A percentile compares a stretch with the other conserved stretches of the same genome.
phyloP scores from a whole-genome alignment of 768 basidiomycete species.

The Dacryopinax spathularia region DNA sequence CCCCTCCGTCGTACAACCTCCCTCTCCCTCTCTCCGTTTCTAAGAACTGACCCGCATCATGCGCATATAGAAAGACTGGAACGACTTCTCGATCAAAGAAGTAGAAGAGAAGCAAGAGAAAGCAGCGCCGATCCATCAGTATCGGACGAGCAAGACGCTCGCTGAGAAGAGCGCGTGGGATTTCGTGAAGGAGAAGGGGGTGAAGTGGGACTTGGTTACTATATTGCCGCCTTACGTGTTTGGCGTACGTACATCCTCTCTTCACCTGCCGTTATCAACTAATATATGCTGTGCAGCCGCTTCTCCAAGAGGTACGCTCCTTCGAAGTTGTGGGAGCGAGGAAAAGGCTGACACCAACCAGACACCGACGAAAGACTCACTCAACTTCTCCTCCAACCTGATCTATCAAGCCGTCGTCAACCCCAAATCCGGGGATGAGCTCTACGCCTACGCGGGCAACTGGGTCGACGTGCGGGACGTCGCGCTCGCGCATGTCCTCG shows the following conservation, averaged over 20 bases:
- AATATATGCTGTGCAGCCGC: neutral
- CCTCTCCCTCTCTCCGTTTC: constrained; percentile 22
- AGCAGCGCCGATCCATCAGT: constrained; percentile 31
- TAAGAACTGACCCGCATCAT: no score
- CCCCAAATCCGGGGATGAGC: neutral
- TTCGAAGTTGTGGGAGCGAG: neutral
- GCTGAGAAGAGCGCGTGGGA: constrained; percentile 51
- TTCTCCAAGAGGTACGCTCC: neutral
- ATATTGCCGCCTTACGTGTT: constrained; percentile 42
- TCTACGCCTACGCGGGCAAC: constrained; percentile 6
- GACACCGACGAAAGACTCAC: neutral
- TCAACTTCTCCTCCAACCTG: neutral
- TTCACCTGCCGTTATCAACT: neutral
- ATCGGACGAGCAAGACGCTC: constrained; percentile 48
- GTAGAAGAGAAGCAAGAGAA: constrained; percentile 37
- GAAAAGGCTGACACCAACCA: neutral
- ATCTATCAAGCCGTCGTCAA: neutral
- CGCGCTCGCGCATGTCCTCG: constrained; percentile 21
- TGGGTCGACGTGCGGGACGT: constrained; percentile 29
- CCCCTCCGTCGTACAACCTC: constrained; percentile 1
- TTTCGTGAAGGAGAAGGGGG: constrained; percentile 32
- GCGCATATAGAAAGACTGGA: constrained; percentile 43
- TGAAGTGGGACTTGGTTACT: constrained; percentile 38
- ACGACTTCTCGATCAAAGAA: constrained; percentile 32
- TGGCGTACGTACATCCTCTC: neutral